phyloP scores from a whole-genome alignment of 2,329 filamentous ascomycete genomes.

The Penicillium sp. region DNA sequence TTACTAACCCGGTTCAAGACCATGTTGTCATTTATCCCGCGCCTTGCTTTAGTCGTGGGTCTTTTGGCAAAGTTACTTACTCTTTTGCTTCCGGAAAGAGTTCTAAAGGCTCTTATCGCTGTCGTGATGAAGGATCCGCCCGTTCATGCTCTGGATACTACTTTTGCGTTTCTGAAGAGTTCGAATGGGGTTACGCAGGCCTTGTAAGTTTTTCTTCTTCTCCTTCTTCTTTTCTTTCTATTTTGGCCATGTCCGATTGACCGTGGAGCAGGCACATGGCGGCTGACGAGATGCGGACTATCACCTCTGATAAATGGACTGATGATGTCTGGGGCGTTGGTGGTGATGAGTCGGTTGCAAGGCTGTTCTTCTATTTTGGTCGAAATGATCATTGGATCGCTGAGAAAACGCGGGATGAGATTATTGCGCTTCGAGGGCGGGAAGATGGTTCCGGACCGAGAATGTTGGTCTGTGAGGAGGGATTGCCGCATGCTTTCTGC shows the following conservation, averaged over 20 bases:
- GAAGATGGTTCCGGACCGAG: conserved; percentile 37
- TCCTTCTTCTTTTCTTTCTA: neutral
- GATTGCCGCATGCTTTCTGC: conserved; percentile 56
- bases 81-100: conserved; percentile 35
- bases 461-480: conserved; percentile 53
- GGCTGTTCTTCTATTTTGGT: conserved; percentile 55
- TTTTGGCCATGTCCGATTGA: conserved; percentile 1
- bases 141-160: conserved; percentile 43
- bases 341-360: conserved; percentile 34
- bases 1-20: conserved; percentile 13
- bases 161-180: conserved; percentile 48
- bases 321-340: conserved; percentile 55
- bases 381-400: conserved; percentile 58
- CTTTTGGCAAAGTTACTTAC: conserved; percentile 42
- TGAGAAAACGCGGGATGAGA: conserved; percentile 50
- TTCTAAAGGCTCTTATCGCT: conserved; percentile 42
- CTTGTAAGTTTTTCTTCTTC: conserved; percentile 37
- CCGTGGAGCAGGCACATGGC: conserved; percentile 48
- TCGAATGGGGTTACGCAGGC: conserved; percentile 49
- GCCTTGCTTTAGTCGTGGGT: conserved; percentile 34
- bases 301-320: conserved; percentile 53
- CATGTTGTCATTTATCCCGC: conserved; percentile 33
- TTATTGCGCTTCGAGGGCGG: conserved; percentile 44
- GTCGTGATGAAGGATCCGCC: conserved; percentile 39
- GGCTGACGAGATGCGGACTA: conserved; percentile 52